Percentiles rank a stretch among this genome's conserved stretches.
Evolutionary conservation across 148 eudicot genomes (phyloP).

Genomic region (Amaranthus cruentus): DNA sequence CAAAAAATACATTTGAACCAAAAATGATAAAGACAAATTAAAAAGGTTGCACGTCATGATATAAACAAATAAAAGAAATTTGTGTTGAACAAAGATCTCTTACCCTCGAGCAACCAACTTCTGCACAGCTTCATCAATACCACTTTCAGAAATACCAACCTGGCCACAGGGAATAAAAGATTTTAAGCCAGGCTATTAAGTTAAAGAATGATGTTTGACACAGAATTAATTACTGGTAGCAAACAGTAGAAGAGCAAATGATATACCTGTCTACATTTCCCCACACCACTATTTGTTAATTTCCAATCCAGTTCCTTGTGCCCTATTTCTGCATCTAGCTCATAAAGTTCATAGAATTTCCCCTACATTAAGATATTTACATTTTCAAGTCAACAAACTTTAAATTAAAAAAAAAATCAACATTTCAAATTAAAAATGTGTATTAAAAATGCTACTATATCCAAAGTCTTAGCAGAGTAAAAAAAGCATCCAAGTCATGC

Average conservation of each 20-base stretch:
- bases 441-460: neutral
- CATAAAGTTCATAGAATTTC: slow-evolving; percentile 95
- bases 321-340: slow-evolving; percentile 95
- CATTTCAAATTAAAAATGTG: neutral
- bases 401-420: neutral
- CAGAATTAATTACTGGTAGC: neutral
- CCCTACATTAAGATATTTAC: slow-evolving; percentile 44
- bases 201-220: neutral
- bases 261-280: slow-evolving; percentile 90
- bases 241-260: slow-evolving; percentile 15
- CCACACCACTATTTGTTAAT: slow-evolving; percentile 90
- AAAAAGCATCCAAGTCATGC: no score
- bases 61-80: neutral
- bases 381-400: neutral
- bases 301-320: slow-evolving; percentile 99
- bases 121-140: slow-evolving; percentile 94
- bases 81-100: slow-evolving; percentile 16
- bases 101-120: slow-evolving; percentile 95
- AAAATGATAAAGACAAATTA: neutral
- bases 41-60: neutral
- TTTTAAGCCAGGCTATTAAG: slow-evolving; percentile 1
- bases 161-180: slow-evolving; percentile 26
- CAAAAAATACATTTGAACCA: neutral
- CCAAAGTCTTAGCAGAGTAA: neutral
- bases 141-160: slow-evolving; percentile 95